Base-by-base conservation (phyloP, 2,329 filamentous ascomycete genomes). In the Botrytis paeoniae region DNA sequence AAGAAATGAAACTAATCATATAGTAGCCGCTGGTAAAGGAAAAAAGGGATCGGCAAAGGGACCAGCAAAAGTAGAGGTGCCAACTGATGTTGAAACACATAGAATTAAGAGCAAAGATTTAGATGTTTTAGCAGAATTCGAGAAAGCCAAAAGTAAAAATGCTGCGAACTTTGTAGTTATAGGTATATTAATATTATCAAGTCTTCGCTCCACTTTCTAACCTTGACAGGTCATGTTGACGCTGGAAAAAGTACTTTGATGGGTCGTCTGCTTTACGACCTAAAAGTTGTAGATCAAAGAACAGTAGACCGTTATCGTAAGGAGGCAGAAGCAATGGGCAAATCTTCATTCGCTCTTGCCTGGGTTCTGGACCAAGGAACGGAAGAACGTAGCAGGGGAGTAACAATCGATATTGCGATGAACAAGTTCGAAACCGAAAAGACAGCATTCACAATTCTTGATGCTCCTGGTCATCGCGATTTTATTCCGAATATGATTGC, bases 401-500 rank as follows among this genome's bases (percentile, higher is more conserved):
- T 99, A 12, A 99, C 96, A 0, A 97, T 99, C 66, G 96, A 99
- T 80, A 96, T 98, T 79, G 95, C 96, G 14, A 97, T 93, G 29
- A 97, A 97, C 80, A 91, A 94, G 76, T 99, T 99, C 80, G 93
- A 97, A 80, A 99, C 97, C 0, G 90, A 93, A 1, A 92, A 88
- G 69, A 96, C 94, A 0, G 88, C 88, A 18, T 98, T 98, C 80
- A 98, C 96, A 1, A 97, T 99, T 63, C 86, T 99, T 7, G 96
- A 99, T 81, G 95, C 96, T 0, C 96, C 96, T 0, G 96, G 96
- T 0, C 96, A 99, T 82, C 89, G 91, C 74, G 96, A 99, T 81
- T 99, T 98, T 80, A 94, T 99, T 32, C 96, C 96, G 0, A 99
- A 98, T 82, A 99, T 99, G 96, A 98, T 99, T 81, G 95, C 95